Conservation (phyloP, 768 basidiomycete species). For the Tricholoma matsutake region DNA sequence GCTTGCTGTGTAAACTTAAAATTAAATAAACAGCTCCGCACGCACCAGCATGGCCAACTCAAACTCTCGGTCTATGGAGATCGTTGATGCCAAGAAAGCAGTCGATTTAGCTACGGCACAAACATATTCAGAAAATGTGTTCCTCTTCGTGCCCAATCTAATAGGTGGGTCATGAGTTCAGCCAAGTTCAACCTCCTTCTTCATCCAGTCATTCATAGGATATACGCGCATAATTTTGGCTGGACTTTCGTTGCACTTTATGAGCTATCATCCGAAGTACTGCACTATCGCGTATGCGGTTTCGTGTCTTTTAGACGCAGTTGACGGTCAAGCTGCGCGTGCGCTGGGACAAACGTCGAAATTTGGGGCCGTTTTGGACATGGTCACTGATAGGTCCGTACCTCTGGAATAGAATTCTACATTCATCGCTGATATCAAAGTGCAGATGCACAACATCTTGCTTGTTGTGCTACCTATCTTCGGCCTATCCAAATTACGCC, state of each 20-base stretch:
- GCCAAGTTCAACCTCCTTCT: slow-evolving; percentile 5
- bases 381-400: slow-evolving; percentile 97
- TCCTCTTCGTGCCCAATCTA: slow-evolving; percentile 94
- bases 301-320: slow-evolving; percentile 91
- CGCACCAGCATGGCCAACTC: slow-evolving; percentile 23
- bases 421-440: slow-evolving; percentile 3
- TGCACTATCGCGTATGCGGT: slow-evolving; percentile 87
- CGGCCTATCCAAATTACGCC: slow-evolving; percentile 83
- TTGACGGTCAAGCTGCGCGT: slow-evolving; percentile 91
- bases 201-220: slow-evolving; percentile 42
- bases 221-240: slow-evolving; percentile 91
- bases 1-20: background rate
- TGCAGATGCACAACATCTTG: slow-evolving; percentile 93
- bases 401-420: background rate
- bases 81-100: slow-evolving; percentile 81
- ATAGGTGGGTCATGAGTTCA: slow-evolving; percentile 62
- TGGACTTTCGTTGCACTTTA: slow-evolving; percentile 82
- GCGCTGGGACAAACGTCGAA: slow-evolving; percentile 88
- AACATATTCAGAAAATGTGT: slow-evolving; percentile 91
- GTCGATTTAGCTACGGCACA: slow-evolving; percentile 86
- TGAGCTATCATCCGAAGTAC: slow-evolving; percentile 93
- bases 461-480: slow-evolving; percentile 89
- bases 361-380: slow-evolving; percentile 97
- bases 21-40: background rate
- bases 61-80: slow-evolving; percentile 46